These are phyloP conservation scores for Plasmodium sp. DNA, from an alignment of 169 alveolate species.

Conservation along the genomic window DNA sequence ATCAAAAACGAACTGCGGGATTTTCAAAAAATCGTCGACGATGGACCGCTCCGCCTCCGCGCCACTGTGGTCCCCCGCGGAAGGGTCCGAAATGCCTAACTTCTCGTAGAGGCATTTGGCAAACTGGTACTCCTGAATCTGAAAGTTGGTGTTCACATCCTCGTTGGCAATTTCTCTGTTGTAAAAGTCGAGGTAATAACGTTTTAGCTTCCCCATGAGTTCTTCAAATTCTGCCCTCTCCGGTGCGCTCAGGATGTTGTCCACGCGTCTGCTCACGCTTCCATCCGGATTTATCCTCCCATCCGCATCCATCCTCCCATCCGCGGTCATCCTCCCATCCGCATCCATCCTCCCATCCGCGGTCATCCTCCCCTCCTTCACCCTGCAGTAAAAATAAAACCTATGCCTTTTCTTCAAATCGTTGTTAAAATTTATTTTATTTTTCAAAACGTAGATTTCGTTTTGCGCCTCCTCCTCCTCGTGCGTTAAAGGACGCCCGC, in stretches of 20 bases:
- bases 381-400: slow-evolving; percentile 63
- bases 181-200: slow-evolving; percentile 33
- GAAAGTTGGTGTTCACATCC: slow-evolving; percentile 29
- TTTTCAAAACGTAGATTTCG: slow-evolving; percentile 31
- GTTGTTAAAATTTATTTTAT: slow-evolving; percentile 51
- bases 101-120: slow-evolving; percentile 20
- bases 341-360: background rate
- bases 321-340: background rate
- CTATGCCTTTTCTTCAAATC: slow-evolving; percentile 67
- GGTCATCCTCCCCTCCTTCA: slow-evolving; percentile 23
- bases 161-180: slow-evolving; percentile 52
- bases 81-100: slow-evolving; percentile 34
- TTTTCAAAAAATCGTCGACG: slow-evolving; percentile 8
- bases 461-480: slow-evolving; percentile 1
- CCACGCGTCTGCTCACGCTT: background rate
- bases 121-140: slow-evolving; percentile 31
- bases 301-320: background rate
- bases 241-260: slow-evolving; percentile 20
- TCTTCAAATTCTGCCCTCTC: slow-evolving; percentile 53
- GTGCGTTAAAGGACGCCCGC: background rate
- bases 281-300: background rate
- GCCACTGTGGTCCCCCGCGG: background rate
- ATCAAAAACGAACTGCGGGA: slow-evolving; percentile 46
- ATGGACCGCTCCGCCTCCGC: background rate
- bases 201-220: slow-evolving; percentile 19